Evolutionary conservation across 768 basidiomycete species (phyloP).

Genomic region (Termitomyces sp.): DNA sequence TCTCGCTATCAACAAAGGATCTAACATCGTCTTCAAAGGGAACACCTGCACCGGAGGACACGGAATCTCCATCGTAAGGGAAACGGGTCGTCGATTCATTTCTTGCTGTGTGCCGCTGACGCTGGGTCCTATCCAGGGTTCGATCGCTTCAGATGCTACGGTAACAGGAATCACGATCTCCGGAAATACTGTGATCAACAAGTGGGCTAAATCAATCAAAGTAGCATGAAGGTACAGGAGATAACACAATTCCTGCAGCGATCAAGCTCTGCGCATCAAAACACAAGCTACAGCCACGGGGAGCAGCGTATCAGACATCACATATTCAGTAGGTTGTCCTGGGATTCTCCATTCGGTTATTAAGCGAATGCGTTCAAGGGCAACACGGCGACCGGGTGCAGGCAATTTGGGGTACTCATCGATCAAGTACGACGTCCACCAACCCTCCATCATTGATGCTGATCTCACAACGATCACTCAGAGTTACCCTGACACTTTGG

Average conservation of each 20-base stretch:
- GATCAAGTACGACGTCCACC: slow-evolving; percentile 37
- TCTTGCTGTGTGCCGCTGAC: slow-evolving; percentile 22
- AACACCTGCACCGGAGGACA: slow-evolving; percentile 59
- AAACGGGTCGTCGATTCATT: slow-evolving; percentile 19
- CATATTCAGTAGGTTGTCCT: slow-evolving; percentile 34
- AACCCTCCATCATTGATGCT: neutral
- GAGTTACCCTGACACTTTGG: slow-evolving; percentile 52
- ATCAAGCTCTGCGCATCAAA: slow-evolving; percentile 60
- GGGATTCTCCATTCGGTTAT: neutral
- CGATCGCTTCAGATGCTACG: slow-evolving; percentile 38
- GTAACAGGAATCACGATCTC: slow-evolving; percentile 44
- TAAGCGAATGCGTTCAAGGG: slow-evolving; percentile 23
- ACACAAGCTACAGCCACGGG: slow-evolving; percentile 38
- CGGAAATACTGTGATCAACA: slow-evolving; percentile 50
- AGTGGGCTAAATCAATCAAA: slow-evolving; percentile 25
- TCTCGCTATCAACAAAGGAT: slow-evolving; percentile 43
- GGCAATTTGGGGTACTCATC: slow-evolving; percentile 51
- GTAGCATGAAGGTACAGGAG: neutral
- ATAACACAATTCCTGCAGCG: slow-evolving; percentile 22
- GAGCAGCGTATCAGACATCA: slow-evolving; percentile 43
- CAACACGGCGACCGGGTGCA: slow-evolving; percentile 47
- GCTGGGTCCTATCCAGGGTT: slow-evolving; percentile 40
- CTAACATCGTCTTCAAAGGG: slow-evolving; percentile 40
- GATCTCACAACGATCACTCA: slow-evolving; percentile 16
- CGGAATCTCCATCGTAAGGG: slow-evolving; percentile 57